Evolutionary conservation across 257 asterid genomes (phyloP).

Genomic region (Ballota nigra): DNA sequence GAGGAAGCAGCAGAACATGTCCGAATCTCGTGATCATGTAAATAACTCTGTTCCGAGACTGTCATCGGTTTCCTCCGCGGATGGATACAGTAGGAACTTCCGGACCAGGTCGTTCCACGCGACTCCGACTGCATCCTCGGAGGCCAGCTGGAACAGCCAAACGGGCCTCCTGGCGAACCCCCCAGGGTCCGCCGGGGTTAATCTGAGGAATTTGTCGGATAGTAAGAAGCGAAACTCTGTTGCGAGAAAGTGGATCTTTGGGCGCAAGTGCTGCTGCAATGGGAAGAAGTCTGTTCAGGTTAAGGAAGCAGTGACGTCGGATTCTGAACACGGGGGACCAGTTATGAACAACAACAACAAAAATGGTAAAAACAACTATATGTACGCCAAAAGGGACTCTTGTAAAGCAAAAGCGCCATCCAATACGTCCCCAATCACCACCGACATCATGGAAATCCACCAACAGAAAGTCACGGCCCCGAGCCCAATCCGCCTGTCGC

Average conservation of each 20-base stretch:
- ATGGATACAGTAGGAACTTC: slow-evolving; percentile 43
- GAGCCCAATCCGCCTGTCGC: slow-evolving; percentile 15
- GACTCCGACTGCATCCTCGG: slow-evolving; percentile 89
- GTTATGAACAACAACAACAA: slow-evolving; percentile 6
- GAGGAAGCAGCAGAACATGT: background rate
- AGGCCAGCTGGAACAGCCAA: slow-evolving; percentile 93
- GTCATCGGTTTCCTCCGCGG: slow-evolving; percentile 58
- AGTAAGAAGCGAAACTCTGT: slow-evolving; percentile 26
- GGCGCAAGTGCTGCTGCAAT: slow-evolving; percentile 66
- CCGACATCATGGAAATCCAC: slow-evolving; percentile 18
- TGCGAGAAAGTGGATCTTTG: slow-evolving; percentile 46
- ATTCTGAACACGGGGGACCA: slow-evolving; percentile 25
- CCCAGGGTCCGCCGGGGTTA: slow-evolving; percentile 46
- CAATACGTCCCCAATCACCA: slow-evolving; percentile 16
- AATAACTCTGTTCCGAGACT: slow-evolving; percentile 26
- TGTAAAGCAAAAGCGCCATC: slow-evolving; percentile 17
- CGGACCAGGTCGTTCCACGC: slow-evolving; percentile 56
- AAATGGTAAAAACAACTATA: slow-evolving; percentile 4
- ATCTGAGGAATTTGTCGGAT: slow-evolving; percentile 30
- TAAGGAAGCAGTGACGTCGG: slow-evolving; percentile 40
- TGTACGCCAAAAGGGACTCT: slow-evolving; percentile 12
- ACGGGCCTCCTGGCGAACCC: slow-evolving; percentile 64
- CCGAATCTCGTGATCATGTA: slow-evolving; percentile 7
- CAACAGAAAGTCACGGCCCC: slow-evolving; percentile 14
- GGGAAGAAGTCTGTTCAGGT: slow-evolving; percentile 69